Percentiles rank a stretch among this genome's conserved stretches.
phyloP scores from a whole-genome alignment of 73 alveolate species.

The Blepharisma japonicum region DNA sequence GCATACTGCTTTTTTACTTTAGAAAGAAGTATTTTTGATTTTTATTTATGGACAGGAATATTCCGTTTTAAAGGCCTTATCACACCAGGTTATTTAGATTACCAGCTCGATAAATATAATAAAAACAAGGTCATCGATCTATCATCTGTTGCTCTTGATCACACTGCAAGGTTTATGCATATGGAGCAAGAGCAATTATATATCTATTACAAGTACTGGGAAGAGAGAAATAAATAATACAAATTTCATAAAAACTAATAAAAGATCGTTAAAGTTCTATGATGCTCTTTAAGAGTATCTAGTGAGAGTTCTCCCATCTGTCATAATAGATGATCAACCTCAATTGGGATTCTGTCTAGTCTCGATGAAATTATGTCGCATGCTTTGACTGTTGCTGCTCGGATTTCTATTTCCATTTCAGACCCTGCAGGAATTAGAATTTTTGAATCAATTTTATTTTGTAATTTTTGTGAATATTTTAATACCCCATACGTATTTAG shows the following conservation, averaged over 20 bases:
- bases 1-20: too few species aligned
- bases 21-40: too few species aligned
- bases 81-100: too few species aligned
- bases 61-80: too few species aligned
- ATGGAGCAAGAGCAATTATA: too few species aligned
- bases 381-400: slow-evolving; percentile 72
- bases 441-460: slow-evolving; percentile 53
- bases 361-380: slow-evolving; percentile 61
- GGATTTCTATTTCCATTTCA: slow-evolving; percentile 70
- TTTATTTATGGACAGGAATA: too few species aligned
- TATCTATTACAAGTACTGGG: too few species aligned
- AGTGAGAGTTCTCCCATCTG: slow-evolving; percentile 72
- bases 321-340: slow-evolving; percentile 80
- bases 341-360: slow-evolving; percentile 47
- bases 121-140: too few species aligned
- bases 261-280: slow-evolving; percentile 71
- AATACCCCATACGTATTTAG: slow-evolving; percentile 63
- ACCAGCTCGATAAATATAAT: too few species aligned
- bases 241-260: slow-evolving; percentile 32
- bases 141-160: too few species aligned
- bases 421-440: slow-evolving; percentile 57
- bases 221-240: too few species aligned
- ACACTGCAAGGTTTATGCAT: too few species aligned
- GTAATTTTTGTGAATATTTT: slow-evolving; percentile 57
- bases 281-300: slow-evolving; percentile 55